These are phyloP conservation scores for Tulasnella sp. DNA, from an alignment of 768 basidiomycete genomes.

Conservation along the genomic window DNA sequence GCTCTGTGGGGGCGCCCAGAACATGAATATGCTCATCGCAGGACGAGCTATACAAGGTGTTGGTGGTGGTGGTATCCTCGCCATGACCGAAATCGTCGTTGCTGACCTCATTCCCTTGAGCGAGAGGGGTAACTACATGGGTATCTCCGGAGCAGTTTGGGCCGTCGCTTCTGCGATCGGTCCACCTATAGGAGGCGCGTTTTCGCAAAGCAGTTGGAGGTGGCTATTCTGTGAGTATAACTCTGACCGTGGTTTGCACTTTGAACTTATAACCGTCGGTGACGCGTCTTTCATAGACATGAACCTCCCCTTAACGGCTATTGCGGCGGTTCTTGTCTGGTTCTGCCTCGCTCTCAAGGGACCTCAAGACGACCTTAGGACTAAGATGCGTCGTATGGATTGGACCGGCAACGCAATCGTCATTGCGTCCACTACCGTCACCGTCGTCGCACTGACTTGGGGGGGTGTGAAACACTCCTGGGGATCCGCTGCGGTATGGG, in stretches of 20 bases:
- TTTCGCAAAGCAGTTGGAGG: conserved; percentile 33
- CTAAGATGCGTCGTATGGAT: conserved; percentile 37
- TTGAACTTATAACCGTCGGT: too few species aligned
- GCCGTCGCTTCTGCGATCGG: too few species aligned
- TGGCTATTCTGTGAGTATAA: conserved; percentile 40
- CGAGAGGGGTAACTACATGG: conserved; percentile 37
- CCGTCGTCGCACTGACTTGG: conserved; percentile 34
- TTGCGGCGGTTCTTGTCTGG: too few species aligned
- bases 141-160: conserved; percentile 28
- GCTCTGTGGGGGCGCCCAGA: conserved; percentile 35
- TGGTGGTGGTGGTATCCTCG: conserved; percentile 36
- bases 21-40: conserved; percentile 37
- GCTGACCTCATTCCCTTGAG: conserved; percentile 41
- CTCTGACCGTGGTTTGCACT: too few species aligned
- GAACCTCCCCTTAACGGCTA: too few species aligned
- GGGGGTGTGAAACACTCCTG: conserved; percentile 40
- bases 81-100: conserved; percentile 37
- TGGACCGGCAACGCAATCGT: conserved; percentile 28
- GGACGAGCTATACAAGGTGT: conserved; percentile 26
- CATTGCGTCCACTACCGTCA: conserved; percentile 33
- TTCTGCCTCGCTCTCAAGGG: conserved; percentile 33
- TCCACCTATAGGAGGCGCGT: conserved; percentile 23
- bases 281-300: too few species aligned
- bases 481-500: conserved; percentile 35
- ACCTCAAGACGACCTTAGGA: conserved; percentile 30